Percentiles rank a stretch among this genome's conserved stretches.
These are phyloP conservation scores for Eremomyces bilateralis DNA, from an alignment of 495 filamentous ascomycete genomes.

Conservation along the genomic window DNA sequence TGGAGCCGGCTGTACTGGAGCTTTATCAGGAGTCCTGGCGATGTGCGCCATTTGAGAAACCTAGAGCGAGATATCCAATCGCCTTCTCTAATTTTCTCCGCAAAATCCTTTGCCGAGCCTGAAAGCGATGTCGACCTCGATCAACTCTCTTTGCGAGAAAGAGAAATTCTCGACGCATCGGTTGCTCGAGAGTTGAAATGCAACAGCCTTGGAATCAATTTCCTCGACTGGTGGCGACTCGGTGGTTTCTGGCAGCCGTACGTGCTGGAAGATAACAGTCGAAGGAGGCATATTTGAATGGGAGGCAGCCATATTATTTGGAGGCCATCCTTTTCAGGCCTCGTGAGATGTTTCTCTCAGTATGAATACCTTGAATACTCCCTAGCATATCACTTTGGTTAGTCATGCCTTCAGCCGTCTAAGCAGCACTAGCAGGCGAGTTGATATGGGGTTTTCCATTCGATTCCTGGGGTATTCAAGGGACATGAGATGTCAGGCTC, in stretches of 20 bases:
- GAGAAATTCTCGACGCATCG: background rate
- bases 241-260: background rate
- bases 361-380: too few species aligned
- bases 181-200: background rate
- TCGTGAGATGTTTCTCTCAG: too few species aligned
- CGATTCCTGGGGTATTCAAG: too few species aligned
- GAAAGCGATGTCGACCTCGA: background rate
- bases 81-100: background rate
- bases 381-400: too few species aligned
- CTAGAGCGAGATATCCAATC: background rate
- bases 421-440: too few species aligned
- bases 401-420: too few species aligned
- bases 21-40: constrained; percentile 1
- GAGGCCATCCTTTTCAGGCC: too few species aligned
- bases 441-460: too few species aligned
- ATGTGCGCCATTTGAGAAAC: too few species aligned
- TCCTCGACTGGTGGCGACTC: background rate
- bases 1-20: constrained; percentile 6
- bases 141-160: background rate
- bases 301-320: too few species aligned
- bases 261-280: background rate
- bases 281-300: too few species aligned
- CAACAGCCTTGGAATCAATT: background rate
- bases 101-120: background rate
- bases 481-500: too few species aligned